Percentiles rank a stretch among this genome's conserved stretches.
Evolutionary conservation across 257 asterid species (phyloP).

Genomic region (Plantago major): DNA sequence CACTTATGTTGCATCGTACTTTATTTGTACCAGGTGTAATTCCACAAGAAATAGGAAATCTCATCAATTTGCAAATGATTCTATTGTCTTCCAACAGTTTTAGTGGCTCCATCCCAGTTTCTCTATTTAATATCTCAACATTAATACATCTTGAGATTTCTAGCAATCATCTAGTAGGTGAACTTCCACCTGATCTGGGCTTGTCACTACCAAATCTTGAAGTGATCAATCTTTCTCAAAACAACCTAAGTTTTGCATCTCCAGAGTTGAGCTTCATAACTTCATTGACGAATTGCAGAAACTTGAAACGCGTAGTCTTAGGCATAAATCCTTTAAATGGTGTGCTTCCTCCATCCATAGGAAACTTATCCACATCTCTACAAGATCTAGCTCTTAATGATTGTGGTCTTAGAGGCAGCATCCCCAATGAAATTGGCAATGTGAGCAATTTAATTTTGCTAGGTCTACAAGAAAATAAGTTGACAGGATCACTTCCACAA

Average conservation of each 20-base stretch:
- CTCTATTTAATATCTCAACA: constrained; percentile 19
- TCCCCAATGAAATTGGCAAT: constrained; percentile 16
- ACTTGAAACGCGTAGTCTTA: not conserved
- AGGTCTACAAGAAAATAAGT: not conserved
- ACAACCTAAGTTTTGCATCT: constrained; percentile 10
- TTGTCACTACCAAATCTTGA: constrained; percentile 8
- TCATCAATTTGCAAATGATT: constrained; percentile 1
- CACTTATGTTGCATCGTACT: not conserved
- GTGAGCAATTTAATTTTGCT: not conserved
- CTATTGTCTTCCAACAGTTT: not conserved
- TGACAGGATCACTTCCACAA: constrained; percentile 2
- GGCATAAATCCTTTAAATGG: constrained; percentile 3
- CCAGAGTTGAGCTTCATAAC: constrained; percentile 18
- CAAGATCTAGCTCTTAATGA: fast-evolving
- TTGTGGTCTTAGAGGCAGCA: constrained; percentile 12
- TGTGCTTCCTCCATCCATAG: constrained; percentile 13
- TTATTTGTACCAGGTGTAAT: constrained; percentile 9
- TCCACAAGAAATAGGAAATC: constrained; percentile 17
- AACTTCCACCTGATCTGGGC: constrained; percentile 8
- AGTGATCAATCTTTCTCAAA: not conserved
- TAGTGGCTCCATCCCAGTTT: constrained; percentile 11
- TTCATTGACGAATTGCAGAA: constrained; percentile 21
- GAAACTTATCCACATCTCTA: constrained; percentile 11
- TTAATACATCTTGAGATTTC: not conserved
- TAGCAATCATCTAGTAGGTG: constrained; percentile 7